Conservation (phyloP, 2,329 filamentous ascomycete species). For the Metarhizium rileyi region DNA sequence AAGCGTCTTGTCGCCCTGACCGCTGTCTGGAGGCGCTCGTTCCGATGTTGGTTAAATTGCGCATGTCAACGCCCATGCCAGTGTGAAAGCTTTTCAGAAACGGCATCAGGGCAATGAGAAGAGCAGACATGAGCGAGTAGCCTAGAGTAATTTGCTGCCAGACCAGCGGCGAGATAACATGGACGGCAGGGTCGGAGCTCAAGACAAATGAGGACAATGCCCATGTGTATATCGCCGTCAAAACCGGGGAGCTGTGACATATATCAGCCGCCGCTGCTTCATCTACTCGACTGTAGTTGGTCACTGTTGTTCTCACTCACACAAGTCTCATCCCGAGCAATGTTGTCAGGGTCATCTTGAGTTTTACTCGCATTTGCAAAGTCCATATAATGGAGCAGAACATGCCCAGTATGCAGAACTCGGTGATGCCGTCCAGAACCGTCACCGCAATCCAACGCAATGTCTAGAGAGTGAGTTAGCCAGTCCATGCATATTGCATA, state of each 20-base stretch:
- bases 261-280: too few species aligned
- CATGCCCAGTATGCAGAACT: not conserved
- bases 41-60: not conserved
- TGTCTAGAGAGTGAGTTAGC: not conserved
- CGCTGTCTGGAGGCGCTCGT: not conserved
- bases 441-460: not conserved
- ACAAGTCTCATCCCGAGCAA: not conserved
- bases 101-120: not conserved
- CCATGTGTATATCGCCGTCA: not conserved
- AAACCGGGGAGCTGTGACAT: not conserved
- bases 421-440: not conserved
- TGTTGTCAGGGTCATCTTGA: not conserved
- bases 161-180: not conserved
- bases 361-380: not conserved
- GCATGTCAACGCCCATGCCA: not conserved
- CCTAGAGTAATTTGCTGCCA: not conserved
- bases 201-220: not conserved
- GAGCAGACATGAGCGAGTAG: not conserved
- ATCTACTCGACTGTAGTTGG: too few species aligned
- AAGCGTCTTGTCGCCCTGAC: not conserved
- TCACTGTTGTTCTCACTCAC: not conserved
- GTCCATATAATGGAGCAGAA: not conserved
- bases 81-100: not conserved
- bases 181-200: not conserved
- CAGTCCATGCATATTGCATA: not conserved